Evolutionary conservation across 192 early-diverging fungal species (phyloP), one percentile per base, ranked within the genome.

Genomic region (Coemansia reversa): DNA sequence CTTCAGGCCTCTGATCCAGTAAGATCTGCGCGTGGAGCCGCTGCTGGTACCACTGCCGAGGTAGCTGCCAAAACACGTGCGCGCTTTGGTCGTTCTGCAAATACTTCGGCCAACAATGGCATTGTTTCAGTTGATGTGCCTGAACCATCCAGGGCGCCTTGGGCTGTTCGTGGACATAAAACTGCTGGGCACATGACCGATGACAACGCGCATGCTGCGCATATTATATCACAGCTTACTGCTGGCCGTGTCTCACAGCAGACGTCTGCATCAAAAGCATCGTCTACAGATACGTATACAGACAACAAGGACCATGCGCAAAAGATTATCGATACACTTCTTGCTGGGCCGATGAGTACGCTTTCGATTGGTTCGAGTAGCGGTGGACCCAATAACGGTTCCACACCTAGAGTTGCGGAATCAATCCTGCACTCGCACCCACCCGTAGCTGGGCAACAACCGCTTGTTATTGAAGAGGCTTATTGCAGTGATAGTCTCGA

Each of bases 401-500:
- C 60, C 5, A 28, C 49, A 3, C n/a, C 48, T 8, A 23, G 51
- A 7, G 20, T 30, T 51, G 28, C 48, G 11, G 23, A 18, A 58
- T 16, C 22, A 19, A 19, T 52, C 20, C 60, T 63, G 65, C 25
- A 55, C 28, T 24, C 64, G n/a, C 73, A 76, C 22, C 74, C 74
- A 23, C 65, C 55, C n/a, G 69, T 72, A 3, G 50, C 68, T n/a
- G 66, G 75, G 7, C 70, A 74, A 57, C 45, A 64, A 19, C 77
- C 72, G 50, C 24, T 80, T 55, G 69, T 80, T 27, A 67, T 80
- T 6, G 77, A 75, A 48, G 72, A 74, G 23, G 72, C 74, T 50
- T 80, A 75, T 48, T 47, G 69, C 28, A 79, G 76, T 61, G 77
- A 80, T 35, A 80, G 77, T 63, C 64, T 69, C 58, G 77, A 80